Evolutionary conservation across 2,329 filamentous ascomycete genomes (phyloP), one percentile per base, ranked within the genome.

Genomic region (Venturia carpophila): DNA sequence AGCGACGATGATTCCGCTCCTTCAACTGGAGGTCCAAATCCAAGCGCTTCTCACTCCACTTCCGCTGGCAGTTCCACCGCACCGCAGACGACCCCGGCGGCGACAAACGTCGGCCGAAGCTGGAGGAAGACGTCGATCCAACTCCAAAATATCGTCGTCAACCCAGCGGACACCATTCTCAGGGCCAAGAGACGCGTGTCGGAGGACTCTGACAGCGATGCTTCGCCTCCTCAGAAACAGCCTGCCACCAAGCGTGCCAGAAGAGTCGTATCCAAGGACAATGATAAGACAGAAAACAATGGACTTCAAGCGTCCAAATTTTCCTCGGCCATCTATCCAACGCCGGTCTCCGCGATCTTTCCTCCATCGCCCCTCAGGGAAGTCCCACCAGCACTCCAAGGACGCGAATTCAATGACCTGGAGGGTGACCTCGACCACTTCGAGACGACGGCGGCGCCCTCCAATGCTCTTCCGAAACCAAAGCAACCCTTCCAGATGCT

Each of bases 401-500:
- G 19, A 11, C 17, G 15, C 27, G 13, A 10, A 24, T 15, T 24
- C 13, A 3, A 55, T 19, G 42, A 19, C n/a, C 62, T 43, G 37
- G 15, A 56, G 10, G 27, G 21, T 49, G 37, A 30, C 7, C 15
- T 47, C 39, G 21, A 43, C 62, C 37, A 41, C 34, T 55, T 47
- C 41, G 47, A 13, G n/a, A 24, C 24, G n/a, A 43, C 21, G 11
- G 19, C 63, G 24, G 61, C 52, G 43, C 19, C 30, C 24, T n/a
- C 49, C 11, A 11, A 5, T 17, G 24, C 43, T 9, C 60, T 39
- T n/a, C 21, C 52, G 27, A 41, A 42, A 41, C n/a, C 24, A 6
- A 62, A 63, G 52, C 39, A 42, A 19, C 64, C 64, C 30, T 66
- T 66, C 60, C 19, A 41, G 24, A 39, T 66, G 37, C 42, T 66